These are phyloP conservation scores for Aureobasidium lini DNA, from an alignment of 2,329 filamentous ascomycete genomes.

Conservation along the genomic window DNA sequence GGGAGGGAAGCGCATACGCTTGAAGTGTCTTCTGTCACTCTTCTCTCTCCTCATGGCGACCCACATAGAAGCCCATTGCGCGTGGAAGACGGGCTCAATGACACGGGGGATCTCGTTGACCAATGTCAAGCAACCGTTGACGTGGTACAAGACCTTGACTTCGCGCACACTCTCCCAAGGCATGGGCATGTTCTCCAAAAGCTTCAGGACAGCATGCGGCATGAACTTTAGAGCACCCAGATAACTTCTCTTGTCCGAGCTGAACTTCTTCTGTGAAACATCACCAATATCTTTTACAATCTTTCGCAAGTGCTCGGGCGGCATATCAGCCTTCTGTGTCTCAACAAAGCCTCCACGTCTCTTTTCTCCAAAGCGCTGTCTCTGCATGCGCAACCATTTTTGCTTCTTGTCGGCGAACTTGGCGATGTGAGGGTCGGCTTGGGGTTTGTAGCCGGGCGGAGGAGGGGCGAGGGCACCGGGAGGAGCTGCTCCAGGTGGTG, in stretches of 20 bases:
- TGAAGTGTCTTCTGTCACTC: slow-evolving; percentile 90
- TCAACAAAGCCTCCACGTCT: slow-evolving; percentile 93
- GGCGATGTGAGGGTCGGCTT: slow-evolving; percentile 72
- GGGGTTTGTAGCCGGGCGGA: slow-evolving; percentile 76
- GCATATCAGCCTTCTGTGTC: slow-evolving; percentile 98
- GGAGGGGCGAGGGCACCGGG: slow-evolving; percentile 53
- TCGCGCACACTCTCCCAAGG: slow-evolving; percentile 95
- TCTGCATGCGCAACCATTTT: slow-evolving; percentile 89
- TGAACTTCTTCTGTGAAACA: slow-evolving; percentile 99
- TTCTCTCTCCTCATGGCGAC: slow-evolving; percentile 97
- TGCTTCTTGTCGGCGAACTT: slow-evolving; percentile 99
- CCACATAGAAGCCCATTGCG: slow-evolving; percentile 99
- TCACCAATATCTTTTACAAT: slow-evolving; percentile 98
- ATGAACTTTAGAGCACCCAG: slow-evolving; percentile 97
- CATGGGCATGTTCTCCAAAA: slow-evolving; percentile 99
- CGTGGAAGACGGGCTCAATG: slow-evolving; percentile 95
- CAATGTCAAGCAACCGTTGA: slow-evolving; percentile 92
- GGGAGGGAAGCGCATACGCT: slow-evolving; percentile 96
- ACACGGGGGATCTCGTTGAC: slow-evolving; percentile 96
- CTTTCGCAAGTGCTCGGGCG: slow-evolving; percentile 94
- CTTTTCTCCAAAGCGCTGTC: slow-evolving; percentile 94
- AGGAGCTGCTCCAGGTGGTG: slow-evolving; percentile 41
- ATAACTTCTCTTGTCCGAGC: slow-evolving; percentile 95
- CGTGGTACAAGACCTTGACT: slow-evolving; percentile 96
- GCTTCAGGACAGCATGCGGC: slow-evolving; percentile 95